Evolutionary conservation across 176 grass and related monocot species (phyloP).

Genomic region (Poa pratensis): DNA sequence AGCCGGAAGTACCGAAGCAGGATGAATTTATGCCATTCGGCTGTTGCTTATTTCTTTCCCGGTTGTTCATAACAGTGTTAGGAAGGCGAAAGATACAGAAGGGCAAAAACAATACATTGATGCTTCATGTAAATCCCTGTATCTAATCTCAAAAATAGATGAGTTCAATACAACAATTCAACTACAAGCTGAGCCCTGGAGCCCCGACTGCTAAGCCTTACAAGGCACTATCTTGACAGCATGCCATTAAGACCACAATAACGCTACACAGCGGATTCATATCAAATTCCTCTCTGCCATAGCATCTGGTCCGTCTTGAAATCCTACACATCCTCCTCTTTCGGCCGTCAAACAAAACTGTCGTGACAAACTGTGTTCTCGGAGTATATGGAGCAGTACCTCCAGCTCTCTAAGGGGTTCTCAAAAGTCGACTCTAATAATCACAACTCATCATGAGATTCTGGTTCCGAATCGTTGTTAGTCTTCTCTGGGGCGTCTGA

Average conservation of each 20-base stretch:
- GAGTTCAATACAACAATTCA: slow-evolving; percentile 32
- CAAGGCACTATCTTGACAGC: slow-evolving; percentile 20
- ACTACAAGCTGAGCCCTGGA: not conserved
- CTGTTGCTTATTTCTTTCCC: not conserved
- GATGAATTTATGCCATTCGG: not conserved
- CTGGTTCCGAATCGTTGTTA: slow-evolving; percentile 56
- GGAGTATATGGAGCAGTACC: slow-evolving; percentile 7
- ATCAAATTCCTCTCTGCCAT: not conserved
- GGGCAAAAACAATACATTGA: not conserved
- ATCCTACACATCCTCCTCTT: slow-evolving; percentile 40
- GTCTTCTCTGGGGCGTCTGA: slow-evolving; percentile 43
- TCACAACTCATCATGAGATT: slow-evolving; percentile 90
- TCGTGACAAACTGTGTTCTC: slow-evolving; percentile 23
- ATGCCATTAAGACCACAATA: slow-evolving; percentile 8
- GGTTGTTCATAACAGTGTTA: not conserved
- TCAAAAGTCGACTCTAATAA: slow-evolving; percentile 10
- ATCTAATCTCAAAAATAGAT: slow-evolving; percentile 24
- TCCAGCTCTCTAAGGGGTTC: not conserved
- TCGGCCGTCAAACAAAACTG: slow-evolving; percentile 41
- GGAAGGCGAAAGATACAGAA: not conserved
- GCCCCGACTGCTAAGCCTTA: slow-evolving; percentile 33
- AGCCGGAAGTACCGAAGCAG: not conserved
- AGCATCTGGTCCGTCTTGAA: slow-evolving; percentile 28
- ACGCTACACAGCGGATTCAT: slow-evolving; percentile 27
- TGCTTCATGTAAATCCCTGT: slow-evolving; percentile 17